These are phyloP conservation scores for Lactarius vividus DNA, from an alignment of 768 basidiomycete genomes.

Conservation along the genomic window DNA sequence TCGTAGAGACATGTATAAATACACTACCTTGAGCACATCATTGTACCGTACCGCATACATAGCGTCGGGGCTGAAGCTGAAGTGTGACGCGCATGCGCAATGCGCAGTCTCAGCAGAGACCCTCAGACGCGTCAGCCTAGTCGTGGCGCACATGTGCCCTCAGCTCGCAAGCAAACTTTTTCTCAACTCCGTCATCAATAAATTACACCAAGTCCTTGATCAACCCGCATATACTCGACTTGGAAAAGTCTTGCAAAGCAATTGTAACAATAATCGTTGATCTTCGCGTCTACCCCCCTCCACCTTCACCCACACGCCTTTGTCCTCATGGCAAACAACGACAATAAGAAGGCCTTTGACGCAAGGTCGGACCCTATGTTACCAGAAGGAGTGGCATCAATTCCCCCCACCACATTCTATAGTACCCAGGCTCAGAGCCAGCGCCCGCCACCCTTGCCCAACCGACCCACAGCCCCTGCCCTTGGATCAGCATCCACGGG, in stretches of 20 bases:
- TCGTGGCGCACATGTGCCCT: not conserved
- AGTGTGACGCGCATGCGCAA: not conserved
- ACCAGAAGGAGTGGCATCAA: slow-evolving; percentile 29
- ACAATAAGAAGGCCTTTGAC: slow-evolving; percentile 5
- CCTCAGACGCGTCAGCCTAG: not conserved
- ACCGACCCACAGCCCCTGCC: slow-evolving; percentile 32
- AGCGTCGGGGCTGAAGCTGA: not conserved
- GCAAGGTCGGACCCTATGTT: not conserved
- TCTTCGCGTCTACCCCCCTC: not conserved
- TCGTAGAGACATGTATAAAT: not conserved
- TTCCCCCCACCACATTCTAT: slow-evolving; percentile 29
- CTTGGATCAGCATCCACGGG: slow-evolving; percentile 40
- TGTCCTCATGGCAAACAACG: slow-evolving; percentile 16
- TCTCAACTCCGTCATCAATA: not conserved
- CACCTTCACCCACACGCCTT: not conserved
- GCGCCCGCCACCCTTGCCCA: slow-evolving; percentile 39
- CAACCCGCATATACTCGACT: not conserved
- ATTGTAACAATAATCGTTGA: not conserved
- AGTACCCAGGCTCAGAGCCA: slow-evolving; percentile 12
- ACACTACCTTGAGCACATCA: too few relatives aligned
- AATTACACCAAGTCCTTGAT: not conserved
- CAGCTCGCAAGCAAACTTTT: not conserved
- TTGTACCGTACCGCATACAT: not conserved
- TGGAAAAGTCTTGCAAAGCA: not conserved
- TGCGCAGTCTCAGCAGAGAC: not conserved